Conservation (phyloP, 768 basidiomycete genomes). For the Leccinum boreale region DNA sequence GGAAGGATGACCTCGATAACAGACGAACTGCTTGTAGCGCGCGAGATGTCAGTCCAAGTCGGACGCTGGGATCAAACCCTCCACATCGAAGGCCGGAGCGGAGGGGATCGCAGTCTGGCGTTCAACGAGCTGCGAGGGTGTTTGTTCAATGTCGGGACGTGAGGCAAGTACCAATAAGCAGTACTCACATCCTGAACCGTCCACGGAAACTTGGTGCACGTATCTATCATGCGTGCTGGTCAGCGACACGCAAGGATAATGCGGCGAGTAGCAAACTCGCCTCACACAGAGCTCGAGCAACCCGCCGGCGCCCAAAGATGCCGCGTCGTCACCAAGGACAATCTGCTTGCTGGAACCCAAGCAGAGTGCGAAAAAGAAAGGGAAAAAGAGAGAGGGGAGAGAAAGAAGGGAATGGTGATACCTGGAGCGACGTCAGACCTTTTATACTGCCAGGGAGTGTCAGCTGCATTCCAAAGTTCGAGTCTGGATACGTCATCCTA, state of each 20-base stretch:
- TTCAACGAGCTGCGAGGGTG: conserved; percentile 41
- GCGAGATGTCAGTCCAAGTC: neutral
- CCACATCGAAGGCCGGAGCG: neutral
- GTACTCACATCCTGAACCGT: conserved; percentile 56
- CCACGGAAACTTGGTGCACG: neutral
- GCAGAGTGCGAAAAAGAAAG: neutral
- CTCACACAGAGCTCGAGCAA: neutral
- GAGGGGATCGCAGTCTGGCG: conserved; percentile 34
- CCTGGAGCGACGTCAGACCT: neutral
- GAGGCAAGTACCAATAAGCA: neutral
- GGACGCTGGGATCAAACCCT: neutral
- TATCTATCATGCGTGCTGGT: neutral
- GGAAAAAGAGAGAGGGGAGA: neutral
- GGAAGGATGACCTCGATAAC: neutral
- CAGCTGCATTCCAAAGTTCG: neutral
- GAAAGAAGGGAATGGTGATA: neutral
- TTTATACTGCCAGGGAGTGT: neutral
- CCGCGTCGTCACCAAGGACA: neutral
- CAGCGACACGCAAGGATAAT: neutral
- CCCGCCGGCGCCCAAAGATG: neutral
- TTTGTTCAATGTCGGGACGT: neutral
- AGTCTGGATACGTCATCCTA: neutral
- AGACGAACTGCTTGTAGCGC: neutral
- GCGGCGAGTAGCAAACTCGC: neutral
- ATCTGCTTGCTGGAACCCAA: neutral